Evolutionary conservation across 768 basidiomycete genomes (phyloP).

Genomic region (Suillus weaverae): DNA sequence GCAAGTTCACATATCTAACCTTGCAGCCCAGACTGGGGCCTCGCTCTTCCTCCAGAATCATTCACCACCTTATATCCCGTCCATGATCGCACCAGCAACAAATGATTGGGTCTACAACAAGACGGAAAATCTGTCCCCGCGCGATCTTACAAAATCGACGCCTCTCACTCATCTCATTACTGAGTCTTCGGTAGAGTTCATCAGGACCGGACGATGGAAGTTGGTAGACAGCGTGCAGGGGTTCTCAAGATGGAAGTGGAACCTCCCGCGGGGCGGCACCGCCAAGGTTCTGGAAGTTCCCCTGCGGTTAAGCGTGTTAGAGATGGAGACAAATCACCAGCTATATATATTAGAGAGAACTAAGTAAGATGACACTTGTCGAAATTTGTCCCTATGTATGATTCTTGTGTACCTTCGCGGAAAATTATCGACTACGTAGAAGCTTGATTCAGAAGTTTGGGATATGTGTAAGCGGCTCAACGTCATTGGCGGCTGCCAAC

Average conservation of each 20-base stretch:
- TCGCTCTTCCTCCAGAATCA: slow-evolving; percentile 81
- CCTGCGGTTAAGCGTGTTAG: slow-evolving; percentile 29
- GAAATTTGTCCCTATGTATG: not conserved
- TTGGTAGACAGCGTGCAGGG: slow-evolving; percentile 43
- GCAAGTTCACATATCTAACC: slow-evolving; percentile 79
- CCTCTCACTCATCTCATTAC: slow-evolving; percentile 65
- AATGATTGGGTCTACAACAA: slow-evolving; percentile 75
- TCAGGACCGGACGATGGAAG: slow-evolving; percentile 39
- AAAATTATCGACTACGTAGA: not conserved
- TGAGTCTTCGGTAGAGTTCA: slow-evolving; percentile 36
- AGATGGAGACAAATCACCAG: slow-evolving; percentile 39
- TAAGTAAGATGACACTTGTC: not conserved
- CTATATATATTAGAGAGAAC: slow-evolving; percentile 52
- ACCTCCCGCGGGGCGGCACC: slow-evolving; percentile 21
- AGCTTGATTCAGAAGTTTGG: not conserved
- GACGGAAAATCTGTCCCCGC: slow-evolving; percentile 61
- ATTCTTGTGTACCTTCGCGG: not conserved
- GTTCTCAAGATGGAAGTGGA: slow-evolving; percentile 43
- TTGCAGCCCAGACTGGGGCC: slow-evolving; percentile 88
- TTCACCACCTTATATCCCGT: slow-evolving; percentile 49
- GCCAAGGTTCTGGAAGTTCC: slow-evolving; percentile 24
- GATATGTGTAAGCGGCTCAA: not conserved
- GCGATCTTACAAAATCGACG: slow-evolving; percentile 38
- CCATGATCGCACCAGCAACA: slow-evolving; percentile 15
- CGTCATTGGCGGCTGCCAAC: not conserved